phyloP scores from a whole-genome alignment of 805 yeast species.

The Scheffersomyces coipomensis region DNA sequence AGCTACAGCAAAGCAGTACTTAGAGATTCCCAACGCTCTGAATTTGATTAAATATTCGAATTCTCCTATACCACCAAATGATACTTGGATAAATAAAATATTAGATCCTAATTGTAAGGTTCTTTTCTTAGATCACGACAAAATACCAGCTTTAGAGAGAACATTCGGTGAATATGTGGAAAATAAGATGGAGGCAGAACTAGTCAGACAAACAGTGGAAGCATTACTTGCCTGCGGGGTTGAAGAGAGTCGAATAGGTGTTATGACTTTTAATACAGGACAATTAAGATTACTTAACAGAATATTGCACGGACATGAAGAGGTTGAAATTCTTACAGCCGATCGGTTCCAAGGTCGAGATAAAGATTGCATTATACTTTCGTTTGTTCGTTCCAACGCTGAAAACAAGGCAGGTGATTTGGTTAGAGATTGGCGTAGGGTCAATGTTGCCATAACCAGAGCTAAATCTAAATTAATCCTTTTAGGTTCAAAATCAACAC shows the following conservation, averaged over 20 bases:
- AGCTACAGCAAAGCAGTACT: constrained; percentile 56
- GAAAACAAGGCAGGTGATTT: constrained; percentile 70
- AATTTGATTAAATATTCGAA: constrained; percentile 15
- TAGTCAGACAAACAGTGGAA: constrained; percentile 62
- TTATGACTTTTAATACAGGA: constrained; percentile 85
- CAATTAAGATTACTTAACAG: constrained; percentile 50
- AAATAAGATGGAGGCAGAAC: constrained; percentile 68
- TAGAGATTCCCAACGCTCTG: constrained; percentile 47
- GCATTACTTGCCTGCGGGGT: constrained; percentile 63
- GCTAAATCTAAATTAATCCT: constrained; percentile 82
- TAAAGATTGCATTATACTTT: constrained; percentile 85
- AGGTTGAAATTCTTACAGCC: constrained; percentile 82
- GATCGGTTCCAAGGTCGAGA: constrained; percentile 97
- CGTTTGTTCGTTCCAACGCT: constrained; percentile 80
- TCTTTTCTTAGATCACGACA: constrained; percentile 77
- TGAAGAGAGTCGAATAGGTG: constrained; percentile 61
- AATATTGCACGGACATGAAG: constrained; percentile 26
- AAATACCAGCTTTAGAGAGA: constrained; percentile 56
- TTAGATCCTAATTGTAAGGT: constrained; percentile 61
- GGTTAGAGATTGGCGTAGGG: constrained; percentile 83
- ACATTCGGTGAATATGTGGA: constrained; percentile 64
- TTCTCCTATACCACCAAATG: constrained; percentile 1
- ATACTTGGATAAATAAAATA: constrained; percentile 56
- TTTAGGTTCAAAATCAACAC: constrained; percentile 72
- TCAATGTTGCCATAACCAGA: constrained; percentile 93